phyloP scores from a whole-genome alignment of 106 monocot genomes.

The Dendrobium huoshanense region DNA sequence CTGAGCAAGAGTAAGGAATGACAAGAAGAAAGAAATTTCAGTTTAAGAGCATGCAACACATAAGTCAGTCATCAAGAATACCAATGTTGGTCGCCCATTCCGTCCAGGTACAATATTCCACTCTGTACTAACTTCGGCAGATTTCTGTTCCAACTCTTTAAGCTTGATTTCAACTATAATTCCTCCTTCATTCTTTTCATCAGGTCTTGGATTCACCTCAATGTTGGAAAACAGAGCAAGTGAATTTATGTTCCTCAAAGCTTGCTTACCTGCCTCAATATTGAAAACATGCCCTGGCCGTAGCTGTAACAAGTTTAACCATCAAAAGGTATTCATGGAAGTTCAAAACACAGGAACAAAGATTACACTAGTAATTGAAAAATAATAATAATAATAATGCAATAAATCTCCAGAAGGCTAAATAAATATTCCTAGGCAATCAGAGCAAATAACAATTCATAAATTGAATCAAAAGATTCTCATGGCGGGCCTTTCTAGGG shows the following conservation, averaged over 20 bases:
- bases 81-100: conserved; percentile 82
- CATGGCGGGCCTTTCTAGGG: neutral
- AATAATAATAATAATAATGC: neutral
- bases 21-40: neutral
- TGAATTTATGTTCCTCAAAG: conserved; percentile 85
- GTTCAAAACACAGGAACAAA: neutral
- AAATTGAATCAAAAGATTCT: neutral
- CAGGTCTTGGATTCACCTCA: conserved; percentile 88
- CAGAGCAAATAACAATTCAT: neutral
- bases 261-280: conserved; percentile 93
- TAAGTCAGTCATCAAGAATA: conserved; percentile 21
- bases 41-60: neutral
- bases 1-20: neutral
- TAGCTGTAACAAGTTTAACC: conserved; percentile 49
- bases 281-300: conserved; percentile 86
- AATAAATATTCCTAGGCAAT: neutral
- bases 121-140: conserved; percentile 92
- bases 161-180: conserved; percentile 93
- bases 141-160: conserved; percentile 87
- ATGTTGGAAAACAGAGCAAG: conserved; percentile 89
- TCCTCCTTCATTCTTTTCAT: conserved; percentile 96
- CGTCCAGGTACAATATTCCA: conserved; percentile 92
- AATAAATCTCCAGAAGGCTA: neutral
- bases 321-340: neutral
- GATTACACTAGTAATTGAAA: neutral